Percentiles rank a stretch among this genome's conserved stretches.
Evolutionary conservation across 768 basidiomycete genomes (phyloP).

Genomic region (Gloeophyllum trabeum): DNA sequence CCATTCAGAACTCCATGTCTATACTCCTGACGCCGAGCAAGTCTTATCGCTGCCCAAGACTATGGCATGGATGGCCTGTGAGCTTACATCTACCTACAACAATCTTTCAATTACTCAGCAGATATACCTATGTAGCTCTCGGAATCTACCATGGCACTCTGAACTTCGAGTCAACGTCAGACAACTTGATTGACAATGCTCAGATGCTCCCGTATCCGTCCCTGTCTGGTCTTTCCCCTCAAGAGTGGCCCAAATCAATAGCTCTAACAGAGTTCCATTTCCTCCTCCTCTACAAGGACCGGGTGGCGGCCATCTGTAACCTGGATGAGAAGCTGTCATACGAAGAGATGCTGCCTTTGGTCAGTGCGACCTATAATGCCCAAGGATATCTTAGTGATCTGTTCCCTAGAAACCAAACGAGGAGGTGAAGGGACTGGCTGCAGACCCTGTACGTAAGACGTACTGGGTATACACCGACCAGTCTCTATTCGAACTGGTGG

Average conservation of each 20-base stretch:
- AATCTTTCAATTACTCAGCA: constrained; percentile 2
- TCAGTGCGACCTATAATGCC: constrained; percentile 34
- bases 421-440: constrained; percentile 57
- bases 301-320: constrained; percentile 66
- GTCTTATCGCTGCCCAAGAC: constrained; percentile 56
- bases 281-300: constrained; percentile 71
- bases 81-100: constrained; percentile 10
- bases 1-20: constrained; percentile 75
- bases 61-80: constrained; percentile 90
- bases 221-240: constrained; percentile 18
- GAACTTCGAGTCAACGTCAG: constrained; percentile 54
- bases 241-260: constrained; percentile 59
- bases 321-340: constrained; percentile 75
- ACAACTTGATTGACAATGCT: constrained; percentile 69
- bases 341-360: constrained; percentile 75
- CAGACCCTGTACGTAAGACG: constrained; percentile 81
- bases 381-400: background rate
- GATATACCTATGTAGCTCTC: constrained; percentile 36
- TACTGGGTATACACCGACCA: constrained; percentile 92
- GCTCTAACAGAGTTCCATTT: constrained; percentile 90
- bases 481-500: constrained; percentile 79
- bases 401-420: constrained; percentile 80
- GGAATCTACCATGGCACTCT: constrained; percentile 83
- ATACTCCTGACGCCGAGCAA: constrained; percentile 59
- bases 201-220: constrained; percentile 72